Percentiles rank a stretch among this genome's conserved stretches.
These are phyloP conservation scores for Neofusicoccum ribis DNA, from an alignment of 2,329 filamentous ascomycete genomes.

Conservation along the genomic window DNA sequence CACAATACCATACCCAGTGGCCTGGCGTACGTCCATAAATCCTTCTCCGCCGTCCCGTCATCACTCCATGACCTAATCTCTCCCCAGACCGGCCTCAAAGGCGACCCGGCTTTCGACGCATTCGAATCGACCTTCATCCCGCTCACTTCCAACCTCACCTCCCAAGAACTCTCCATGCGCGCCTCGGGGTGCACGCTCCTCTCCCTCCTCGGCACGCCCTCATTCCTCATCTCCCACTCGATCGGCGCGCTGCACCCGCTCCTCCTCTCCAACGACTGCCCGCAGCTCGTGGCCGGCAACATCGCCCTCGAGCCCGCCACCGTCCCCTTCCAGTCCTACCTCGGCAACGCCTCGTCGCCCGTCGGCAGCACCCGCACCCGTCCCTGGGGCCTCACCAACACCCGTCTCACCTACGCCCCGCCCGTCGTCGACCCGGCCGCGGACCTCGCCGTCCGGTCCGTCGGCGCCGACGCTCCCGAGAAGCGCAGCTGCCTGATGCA, in stretches of 20 bases:
- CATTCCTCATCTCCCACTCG: constrained; percentile 50
- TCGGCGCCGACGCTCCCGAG: constrained; percentile 24
- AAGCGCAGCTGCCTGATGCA: constrained; percentile 26
- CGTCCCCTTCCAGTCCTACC: constrained; percentile 15
- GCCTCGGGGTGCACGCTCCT: constrained; percentile 39
- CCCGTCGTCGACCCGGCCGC: background rate
- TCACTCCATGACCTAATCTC: background rate
- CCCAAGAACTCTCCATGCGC: constrained; percentile 22
- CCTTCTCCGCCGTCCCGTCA: background rate
- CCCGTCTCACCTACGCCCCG: background rate
- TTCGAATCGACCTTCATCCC: constrained; percentile 38
- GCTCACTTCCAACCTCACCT: constrained; percentile 22
- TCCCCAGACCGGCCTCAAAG: constrained; percentile 28
- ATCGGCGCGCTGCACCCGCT: constrained; percentile 26
- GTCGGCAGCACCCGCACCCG: background rate
- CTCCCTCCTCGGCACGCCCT: constrained; percentile 39
- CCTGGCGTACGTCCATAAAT: constrained; percentile 26
- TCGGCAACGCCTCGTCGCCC: constrained; percentile 20
- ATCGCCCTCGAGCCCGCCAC: constrained; percentile 27
- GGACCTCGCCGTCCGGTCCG: constrained; percentile 14
- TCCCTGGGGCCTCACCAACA: constrained; percentile 12
- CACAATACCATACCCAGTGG: constrained; percentile 33
- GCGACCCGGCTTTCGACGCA: constrained; percentile 51
- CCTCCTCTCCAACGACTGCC: constrained; percentile 28
- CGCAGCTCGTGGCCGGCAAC: constrained; percentile 24